phyloP scores from a whole-genome alignment of 1,284 basidiomycete genomes.

The Cutaneotrichosporon cutaneum region DNA sequence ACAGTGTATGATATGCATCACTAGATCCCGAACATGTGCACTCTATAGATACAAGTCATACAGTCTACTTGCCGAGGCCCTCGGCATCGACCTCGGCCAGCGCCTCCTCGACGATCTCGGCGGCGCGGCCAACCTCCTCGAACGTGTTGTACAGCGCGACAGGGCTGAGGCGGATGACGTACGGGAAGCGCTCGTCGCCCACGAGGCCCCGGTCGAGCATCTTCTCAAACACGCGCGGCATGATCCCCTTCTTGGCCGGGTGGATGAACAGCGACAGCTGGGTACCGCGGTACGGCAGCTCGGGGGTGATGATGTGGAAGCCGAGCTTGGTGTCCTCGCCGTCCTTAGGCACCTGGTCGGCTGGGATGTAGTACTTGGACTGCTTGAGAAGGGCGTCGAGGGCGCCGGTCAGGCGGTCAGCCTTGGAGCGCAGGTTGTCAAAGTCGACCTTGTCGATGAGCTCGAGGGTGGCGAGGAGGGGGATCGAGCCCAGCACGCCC shows the following conservation, averaged over 20 bases:
- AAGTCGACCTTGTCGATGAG: constrained; percentile 79
- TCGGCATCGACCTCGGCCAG: constrained; percentile 37
- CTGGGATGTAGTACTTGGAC: constrained; percentile 62
- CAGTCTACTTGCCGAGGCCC: constrained; percentile 4
- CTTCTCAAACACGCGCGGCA: constrained; percentile 67
- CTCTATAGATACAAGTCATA: not conserved
- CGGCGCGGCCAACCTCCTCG: constrained; percentile 71
- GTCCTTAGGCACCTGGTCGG: constrained; percentile 21
- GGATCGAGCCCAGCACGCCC: constrained; percentile 71
- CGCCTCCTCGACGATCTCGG: constrained; percentile 61
- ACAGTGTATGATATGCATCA: constrained; percentile 9
- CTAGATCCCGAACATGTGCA: not conserved
- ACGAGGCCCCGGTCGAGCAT: constrained; percentile 72
- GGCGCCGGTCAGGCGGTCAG: constrained; percentile 66
- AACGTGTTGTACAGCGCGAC: constrained; percentile 79
- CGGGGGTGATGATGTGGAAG: constrained; percentile 87
- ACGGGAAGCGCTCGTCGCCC: constrained; percentile 83
- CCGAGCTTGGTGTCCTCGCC: constrained; percentile 43
- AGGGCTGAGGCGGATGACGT: constrained; percentile 84
- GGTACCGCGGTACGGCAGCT: constrained; percentile 67
- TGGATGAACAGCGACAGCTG: constrained; percentile 82
- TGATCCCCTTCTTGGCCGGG: constrained; percentile 59
- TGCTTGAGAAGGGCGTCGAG: constrained; percentile 65
- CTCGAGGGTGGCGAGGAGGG: constrained; percentile 76
- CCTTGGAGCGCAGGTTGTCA: constrained; percentile 65